A percentile compares a stretch with the other conserved stretches of the same genome.
Evolutionary conservation across 2,329 filamentous ascomycete genomes (phyloP).

Genomic region (Kalmusia sp.): DNA sequence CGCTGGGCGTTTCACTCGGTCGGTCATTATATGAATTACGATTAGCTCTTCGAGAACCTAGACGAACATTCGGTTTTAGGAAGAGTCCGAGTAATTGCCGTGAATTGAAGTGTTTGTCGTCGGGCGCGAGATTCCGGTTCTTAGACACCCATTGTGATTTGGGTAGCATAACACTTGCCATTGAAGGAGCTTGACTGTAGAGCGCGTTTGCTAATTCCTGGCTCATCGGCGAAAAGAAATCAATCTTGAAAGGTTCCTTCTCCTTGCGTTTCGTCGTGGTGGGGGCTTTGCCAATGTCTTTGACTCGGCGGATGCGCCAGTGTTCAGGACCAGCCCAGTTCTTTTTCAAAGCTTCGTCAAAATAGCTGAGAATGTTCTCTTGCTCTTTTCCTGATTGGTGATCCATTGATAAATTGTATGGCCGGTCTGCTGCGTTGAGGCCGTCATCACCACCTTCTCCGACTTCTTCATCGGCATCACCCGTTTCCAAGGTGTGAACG

Average conservation of each 20-base stretch:
- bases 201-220: constrained; percentile 75
- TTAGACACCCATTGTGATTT: constrained; percentile 97
- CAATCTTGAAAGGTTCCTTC: constrained; percentile 94
- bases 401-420: constrained; percentile 81
- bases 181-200: constrained; percentile 81
- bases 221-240: constrained; percentile 81
- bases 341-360: constrained; percentile 94
- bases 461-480: constrained; percentile 61
- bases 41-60: constrained; percentile 70
- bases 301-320: constrained; percentile 96
- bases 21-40: constrained; percentile 22
- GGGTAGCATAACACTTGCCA: constrained; percentile 81
- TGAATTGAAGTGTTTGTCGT: constrained; percentile 98
- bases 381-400: constrained; percentile 75
- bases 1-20: constrained; percentile 64
- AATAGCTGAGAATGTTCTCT: constrained; percentile 96
- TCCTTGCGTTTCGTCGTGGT: constrained; percentile 78
- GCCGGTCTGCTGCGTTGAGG: constrained; percentile 65
- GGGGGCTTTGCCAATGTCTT: constrained; percentile 69
- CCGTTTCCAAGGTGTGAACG: constrained; percentile 70
- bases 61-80: constrained; percentile 89
- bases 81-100: constrained; percentile 88
- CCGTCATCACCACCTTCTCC: constrained; percentile 55
- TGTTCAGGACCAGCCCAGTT: constrained; percentile 99
- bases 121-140: constrained; percentile 88